Evolutionary conservation across 1,284 basidiomycete genomes (phyloP).

Genomic region (Vanrija humicola): DNA sequence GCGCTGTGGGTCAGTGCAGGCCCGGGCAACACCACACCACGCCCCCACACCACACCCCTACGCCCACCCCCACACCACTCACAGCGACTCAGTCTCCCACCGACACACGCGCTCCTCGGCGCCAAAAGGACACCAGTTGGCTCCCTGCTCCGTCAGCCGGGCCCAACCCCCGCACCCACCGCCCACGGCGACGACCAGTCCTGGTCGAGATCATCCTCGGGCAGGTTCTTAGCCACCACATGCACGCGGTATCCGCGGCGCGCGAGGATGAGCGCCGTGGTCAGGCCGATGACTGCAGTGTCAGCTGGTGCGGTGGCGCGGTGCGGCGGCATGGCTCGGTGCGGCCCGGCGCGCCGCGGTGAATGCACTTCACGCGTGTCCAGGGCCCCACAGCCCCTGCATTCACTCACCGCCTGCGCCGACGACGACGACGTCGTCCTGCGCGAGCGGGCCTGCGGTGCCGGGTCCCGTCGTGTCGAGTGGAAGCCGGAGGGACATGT

Average conservation of each 20-base stretch:
- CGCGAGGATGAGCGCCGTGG: conserved; percentile 18
- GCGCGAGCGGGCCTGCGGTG: neutral
- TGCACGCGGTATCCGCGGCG: conserved; percentile 10
- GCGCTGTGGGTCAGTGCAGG: conserved; percentile 1
- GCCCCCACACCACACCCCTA: neutral
- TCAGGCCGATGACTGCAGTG: conserved; percentile 18
- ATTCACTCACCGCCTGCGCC: conserved; percentile 14
- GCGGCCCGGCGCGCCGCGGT: no score
- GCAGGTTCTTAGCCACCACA: conserved; percentile 11
- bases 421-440: conserved; percentile 13
- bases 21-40: neutral
- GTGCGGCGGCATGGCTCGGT: no score
- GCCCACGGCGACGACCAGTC: conserved; percentile 22
- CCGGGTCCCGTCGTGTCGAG: no score
- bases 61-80: neutral
- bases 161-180: conserved; percentile 2
- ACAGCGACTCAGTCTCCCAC: conserved; percentile 19
- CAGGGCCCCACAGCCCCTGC: neutral
- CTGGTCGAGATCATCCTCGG: conserved; percentile 8
- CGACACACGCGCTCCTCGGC: conserved; percentile 5
- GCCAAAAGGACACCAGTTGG: conserved; percentile 15
- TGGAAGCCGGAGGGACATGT: no score
- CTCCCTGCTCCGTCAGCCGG: conserved; percentile 4
- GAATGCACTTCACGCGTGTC: no score
- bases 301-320: neutral